These are phyloP conservation scores for Coffea eugenioides DNA, from an alignment of 257 asterid genomes.

Conservation along the genomic window DNA sequence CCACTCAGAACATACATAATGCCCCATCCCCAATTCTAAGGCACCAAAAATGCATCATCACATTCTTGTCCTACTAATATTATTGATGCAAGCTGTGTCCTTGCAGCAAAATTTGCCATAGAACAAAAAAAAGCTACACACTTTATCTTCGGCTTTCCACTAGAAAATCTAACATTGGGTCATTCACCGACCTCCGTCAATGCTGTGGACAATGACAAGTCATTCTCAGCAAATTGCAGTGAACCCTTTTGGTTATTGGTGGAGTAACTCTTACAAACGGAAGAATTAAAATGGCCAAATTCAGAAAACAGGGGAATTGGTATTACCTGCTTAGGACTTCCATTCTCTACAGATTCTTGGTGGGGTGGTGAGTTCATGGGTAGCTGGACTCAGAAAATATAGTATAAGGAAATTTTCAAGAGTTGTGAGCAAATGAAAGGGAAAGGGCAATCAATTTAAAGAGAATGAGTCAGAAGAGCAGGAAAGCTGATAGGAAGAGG, in stretches of 20 bases:
- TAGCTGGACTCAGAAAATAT: not conserved
- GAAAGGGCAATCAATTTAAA: not conserved
- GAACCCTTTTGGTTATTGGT: not conserved
- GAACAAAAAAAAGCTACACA: not conserved
- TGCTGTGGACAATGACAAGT: not conserved
- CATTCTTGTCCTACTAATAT: not conserved
- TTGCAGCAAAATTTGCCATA: not conserved
- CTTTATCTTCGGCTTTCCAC: not conserved
- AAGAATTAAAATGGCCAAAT: not conserved
- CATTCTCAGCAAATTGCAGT: not conserved
- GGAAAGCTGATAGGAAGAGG: not conserved
- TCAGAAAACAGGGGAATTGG: not conserved
- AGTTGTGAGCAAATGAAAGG: not conserved
- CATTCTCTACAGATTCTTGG: slow-evolving; percentile 8
- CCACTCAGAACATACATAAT: not conserved
- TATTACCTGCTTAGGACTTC: slow-evolving; percentile 12
- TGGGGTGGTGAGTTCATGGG: slow-evolving; percentile 14
- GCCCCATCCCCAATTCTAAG: slow-evolving; percentile 3
- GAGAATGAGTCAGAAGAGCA: not conserved
- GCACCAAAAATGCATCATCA: not conserved
- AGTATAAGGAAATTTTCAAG: not conserved
- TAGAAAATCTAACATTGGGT: not conserved
- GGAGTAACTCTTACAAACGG: not conserved
- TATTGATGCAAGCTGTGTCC: not conserved
- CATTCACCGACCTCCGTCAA: not conserved